These are phyloP conservation scores for Erigeron canadensis DNA, from an alignment of 129 eudicot species.

Conservation along the genomic window DNA sequence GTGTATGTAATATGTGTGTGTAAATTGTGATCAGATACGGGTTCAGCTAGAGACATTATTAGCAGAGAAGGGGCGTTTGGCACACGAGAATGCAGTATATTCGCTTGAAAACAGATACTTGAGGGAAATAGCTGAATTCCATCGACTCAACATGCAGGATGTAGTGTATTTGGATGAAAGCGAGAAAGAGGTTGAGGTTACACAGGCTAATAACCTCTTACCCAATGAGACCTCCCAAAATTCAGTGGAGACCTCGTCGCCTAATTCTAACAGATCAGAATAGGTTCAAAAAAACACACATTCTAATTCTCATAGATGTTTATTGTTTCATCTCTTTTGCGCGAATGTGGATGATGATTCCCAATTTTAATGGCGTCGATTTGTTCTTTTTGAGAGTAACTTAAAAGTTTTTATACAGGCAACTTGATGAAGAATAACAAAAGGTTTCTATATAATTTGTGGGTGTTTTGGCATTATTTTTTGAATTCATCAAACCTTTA, in stretches of 20 bases:
- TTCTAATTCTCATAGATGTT: no score
- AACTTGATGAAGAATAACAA: no score
- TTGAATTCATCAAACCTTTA: no score
- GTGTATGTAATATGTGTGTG: background rate
- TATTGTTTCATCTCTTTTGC: no score
- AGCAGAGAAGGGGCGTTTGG: constrained; percentile 85
- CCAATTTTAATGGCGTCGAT: no score
- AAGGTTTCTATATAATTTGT: no score
- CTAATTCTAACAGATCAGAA: background rate
- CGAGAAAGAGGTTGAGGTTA: constrained; percentile 69
- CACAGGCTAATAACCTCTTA: constrained; percentile 41
- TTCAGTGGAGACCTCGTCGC: background rate
- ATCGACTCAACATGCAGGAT: constrained; percentile 86
- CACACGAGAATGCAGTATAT: constrained; percentile 71
- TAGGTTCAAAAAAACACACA: background rate
- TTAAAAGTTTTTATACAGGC: no score
- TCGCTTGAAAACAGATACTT: constrained; percentile 76
- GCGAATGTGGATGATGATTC: no score
- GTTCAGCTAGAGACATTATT: constrained; percentile 81
- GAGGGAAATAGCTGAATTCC: constrained; percentile 83
- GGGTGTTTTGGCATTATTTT: no score
- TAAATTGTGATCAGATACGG: constrained; percentile 57
- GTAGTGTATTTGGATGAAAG: constrained; percentile 79
- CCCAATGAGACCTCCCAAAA: constrained; percentile 7
- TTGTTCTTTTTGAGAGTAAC: no score